Base-by-base conservation (phyloP, 192 early-diverging fungal genomes). In the Umbelopsis sp. region DNA sequence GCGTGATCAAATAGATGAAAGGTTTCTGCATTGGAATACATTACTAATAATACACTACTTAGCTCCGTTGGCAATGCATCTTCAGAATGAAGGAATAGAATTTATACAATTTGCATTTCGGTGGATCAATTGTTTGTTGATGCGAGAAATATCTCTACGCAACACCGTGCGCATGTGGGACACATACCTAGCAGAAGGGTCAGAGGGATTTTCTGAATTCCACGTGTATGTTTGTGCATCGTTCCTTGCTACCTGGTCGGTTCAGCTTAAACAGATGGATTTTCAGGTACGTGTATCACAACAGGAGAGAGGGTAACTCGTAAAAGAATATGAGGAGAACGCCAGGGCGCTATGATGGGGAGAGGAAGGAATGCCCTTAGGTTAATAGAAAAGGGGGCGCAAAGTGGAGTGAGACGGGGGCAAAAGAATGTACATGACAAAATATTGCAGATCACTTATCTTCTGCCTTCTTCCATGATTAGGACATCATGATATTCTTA, bases 101-200 rank as follows among this genome's bases (percentile, higher is more conserved):
- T 99, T 97, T 75, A 95, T 99, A 64, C 97, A 98, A 80, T 98
- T 99, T 84, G 94, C 98, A 9, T 99, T 98, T 75, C 87, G 98
- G 55, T 99, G 98, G 98, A 97, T 98, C 90, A 99, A 99, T 82
- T 99, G 98, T 79, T 74, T 99, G 35, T 78, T 99, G 71, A 97
- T 98, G 96, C 89, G 98, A 49, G 98, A 99, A 78, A 79, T 99
- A 46, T 89, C 91, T 25, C 80, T 98, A 4, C 80, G 84, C 58
- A 91, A 87, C 72, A 97, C 90, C 3, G 92, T 99, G 49, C 90
- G 98, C 27, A 98, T 99, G 94, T 99, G 98, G 98, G 98, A 99
- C 74, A 97, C 96, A 46, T 99, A 98, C 75, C 76, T 95, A 73
- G 89, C 93, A 10, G 94, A 95, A 79, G 91, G 91, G n/a, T 70